A percentile compares a stretch with the other conserved stretches of the same genome.
Evolutionary conservation across 2,329 filamentous ascomycete species (phyloP).

Genomic region (Mycosphaerella arachidis): DNA sequence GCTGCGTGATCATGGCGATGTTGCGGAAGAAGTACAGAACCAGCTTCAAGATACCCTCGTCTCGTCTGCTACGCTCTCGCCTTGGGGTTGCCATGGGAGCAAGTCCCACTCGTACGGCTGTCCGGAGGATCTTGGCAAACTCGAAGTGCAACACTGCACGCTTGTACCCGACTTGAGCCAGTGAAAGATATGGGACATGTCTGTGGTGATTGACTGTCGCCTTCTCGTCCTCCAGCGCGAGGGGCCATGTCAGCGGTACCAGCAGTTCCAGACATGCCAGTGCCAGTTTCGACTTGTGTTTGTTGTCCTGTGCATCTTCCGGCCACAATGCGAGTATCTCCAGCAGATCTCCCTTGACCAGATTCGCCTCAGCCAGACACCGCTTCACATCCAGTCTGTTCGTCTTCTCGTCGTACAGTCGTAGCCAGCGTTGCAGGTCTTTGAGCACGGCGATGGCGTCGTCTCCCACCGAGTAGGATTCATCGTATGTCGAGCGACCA

Average conservation of each 20-base stretch:
- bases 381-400: slow-evolving; percentile 93
- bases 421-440: slow-evolving; percentile 92
- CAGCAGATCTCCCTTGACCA: slow-evolving; percentile 84
- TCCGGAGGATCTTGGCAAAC: slow-evolving; percentile 69
- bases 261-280: slow-evolving; percentile 85
- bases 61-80: slow-evolving; percentile 69
- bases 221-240: slow-evolving; percentile 70
- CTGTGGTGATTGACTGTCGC: slow-evolving; percentile 92
- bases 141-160: slow-evolving; percentile 80
- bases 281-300: slow-evolving; percentile 71
- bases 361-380: slow-evolving; percentile 84
- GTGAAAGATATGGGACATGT: slow-evolving; percentile 82
- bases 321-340: slow-evolving; percentile 83
- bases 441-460: slow-evolving; percentile 87
- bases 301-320: slow-evolving; percentile 66
- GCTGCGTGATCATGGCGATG: slow-evolving; percentile 75
- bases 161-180: slow-evolving; percentile 88
- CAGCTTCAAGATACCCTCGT: slow-evolving; percentile 89
- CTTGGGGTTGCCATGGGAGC: slow-evolving; percentile 78
- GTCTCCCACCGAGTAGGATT: slow-evolving; percentile 78
- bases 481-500: slow-evolving; percentile 31
- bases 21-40: slow-evolving; percentile 87
- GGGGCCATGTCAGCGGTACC: slow-evolving; percentile 89
- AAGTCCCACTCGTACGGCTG: slow-evolving; percentile 73
- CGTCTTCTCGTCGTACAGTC: slow-evolving; percentile 69